phyloP scores from a whole-genome alignment of 2,329 filamentous ascomycete species.

The Xylaria sp. region DNA sequence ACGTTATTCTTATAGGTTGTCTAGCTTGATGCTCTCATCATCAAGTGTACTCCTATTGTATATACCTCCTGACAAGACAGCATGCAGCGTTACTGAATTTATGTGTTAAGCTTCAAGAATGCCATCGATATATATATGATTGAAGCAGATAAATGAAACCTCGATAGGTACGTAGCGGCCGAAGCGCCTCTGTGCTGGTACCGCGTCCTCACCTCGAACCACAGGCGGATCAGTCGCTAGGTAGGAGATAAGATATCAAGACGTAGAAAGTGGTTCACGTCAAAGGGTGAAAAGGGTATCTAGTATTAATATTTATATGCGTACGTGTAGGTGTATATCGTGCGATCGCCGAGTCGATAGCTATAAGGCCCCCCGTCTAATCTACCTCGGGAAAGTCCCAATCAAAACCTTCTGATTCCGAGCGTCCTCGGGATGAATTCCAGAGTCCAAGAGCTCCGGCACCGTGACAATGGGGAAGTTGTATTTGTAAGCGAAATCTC shows the following conservation, averaged over 20 bases:
- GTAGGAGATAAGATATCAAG: not conserved
- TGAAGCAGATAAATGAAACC: not conserved
- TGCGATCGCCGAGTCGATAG: not conserved
- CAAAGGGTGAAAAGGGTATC: constrained; percentile 28
- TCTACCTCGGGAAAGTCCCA: constrained; percentile 32
- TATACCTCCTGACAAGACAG: not conserved
- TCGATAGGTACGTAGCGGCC: not conserved
- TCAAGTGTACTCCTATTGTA: not conserved
- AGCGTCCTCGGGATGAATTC: constrained; percentile 35
- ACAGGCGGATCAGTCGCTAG: not conserved
- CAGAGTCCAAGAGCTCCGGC: constrained; percentile 29
- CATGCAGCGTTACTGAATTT: not conserved
- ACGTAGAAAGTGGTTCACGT: not conserved
- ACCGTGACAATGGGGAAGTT: constrained; percentile 32
- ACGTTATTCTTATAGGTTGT: not conserved
- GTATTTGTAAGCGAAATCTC: constrained; percentile 36
- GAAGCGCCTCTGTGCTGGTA: not conserved
- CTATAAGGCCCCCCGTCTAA: not conserved
- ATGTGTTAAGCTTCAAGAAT: not conserved
- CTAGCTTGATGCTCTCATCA: not conserved
- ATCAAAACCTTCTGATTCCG: constrained; percentile 38
- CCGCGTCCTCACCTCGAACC: not conserved
- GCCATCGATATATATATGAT: not conserved
- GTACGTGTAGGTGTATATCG: not conserved
- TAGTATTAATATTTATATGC: constrained; percentile 22